phyloP scores from a whole-genome alignment of 805 yeast genomes.

The Metschnikowia gruessii region DNA sequence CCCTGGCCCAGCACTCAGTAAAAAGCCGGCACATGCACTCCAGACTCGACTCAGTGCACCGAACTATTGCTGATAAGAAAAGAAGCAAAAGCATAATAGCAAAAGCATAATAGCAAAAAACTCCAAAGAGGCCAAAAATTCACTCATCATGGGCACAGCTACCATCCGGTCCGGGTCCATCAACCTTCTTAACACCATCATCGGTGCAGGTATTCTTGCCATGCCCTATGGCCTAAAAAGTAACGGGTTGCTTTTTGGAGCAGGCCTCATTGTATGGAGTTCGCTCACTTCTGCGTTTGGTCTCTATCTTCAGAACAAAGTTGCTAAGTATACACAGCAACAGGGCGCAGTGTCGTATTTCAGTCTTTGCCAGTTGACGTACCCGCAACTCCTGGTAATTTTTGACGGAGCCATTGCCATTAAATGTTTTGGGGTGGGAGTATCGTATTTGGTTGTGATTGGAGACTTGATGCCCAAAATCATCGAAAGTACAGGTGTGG shows the following conservation, averaged over 20 bases:
- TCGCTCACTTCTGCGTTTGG: slow-evolving; percentile 70
- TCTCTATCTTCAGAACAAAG: slow-evolving; percentile 56
- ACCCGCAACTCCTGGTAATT: slow-evolving; percentile 65
- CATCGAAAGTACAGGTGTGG: slow-evolving; percentile 36
- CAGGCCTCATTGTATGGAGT: slow-evolving; percentile 53
- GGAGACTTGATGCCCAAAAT: slow-evolving; percentile 74
- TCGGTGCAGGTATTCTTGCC: slow-evolving; percentile 79
- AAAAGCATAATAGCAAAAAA: too few species aligned
- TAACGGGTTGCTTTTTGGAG: slow-evolving; percentile 63
- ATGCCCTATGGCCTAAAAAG: slow-evolving; percentile 70
- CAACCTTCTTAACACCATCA: slow-evolving; percentile 70
- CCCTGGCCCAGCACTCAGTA: too few species aligned
- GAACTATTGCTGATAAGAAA: too few species aligned
- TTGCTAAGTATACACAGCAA: slow-evolving; percentile 50
- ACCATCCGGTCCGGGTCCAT: slow-evolving; percentile 56
- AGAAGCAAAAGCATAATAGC: too few species aligned
- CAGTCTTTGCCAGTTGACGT: slow-evolving; percentile 54
- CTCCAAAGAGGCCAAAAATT: too few species aligned
- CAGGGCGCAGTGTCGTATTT: slow-evolving; percentile 42
- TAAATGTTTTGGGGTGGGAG: slow-evolving; percentile 77
- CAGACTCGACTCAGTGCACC: too few species aligned
- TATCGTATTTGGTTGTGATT: slow-evolving; percentile 67
- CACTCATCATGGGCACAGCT: slow-evolving; percentile 17
- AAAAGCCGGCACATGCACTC: too few species aligned
- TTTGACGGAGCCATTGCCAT: slow-evolving; percentile 73